Evolutionary conservation across 805 yeast genomes (phyloP), one percentile per base, ranked within the genome.

Genomic region (Brettanomyces nanus): DNA sequence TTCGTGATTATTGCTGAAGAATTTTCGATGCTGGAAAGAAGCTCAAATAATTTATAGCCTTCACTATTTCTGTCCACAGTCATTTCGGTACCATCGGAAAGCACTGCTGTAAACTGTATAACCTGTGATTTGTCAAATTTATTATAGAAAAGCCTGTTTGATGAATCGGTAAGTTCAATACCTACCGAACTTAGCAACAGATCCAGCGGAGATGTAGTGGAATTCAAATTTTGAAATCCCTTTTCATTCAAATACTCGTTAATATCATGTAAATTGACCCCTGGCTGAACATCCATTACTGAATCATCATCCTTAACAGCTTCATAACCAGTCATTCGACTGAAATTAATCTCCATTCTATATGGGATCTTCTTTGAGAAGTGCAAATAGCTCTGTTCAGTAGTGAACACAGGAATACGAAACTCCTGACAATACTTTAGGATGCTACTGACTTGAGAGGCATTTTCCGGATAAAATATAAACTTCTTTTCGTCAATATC

Each of bases 51-150:
- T 6, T 35, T 31, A 15, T 31, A 28, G 14, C 31, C 35, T 7
- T 31, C 17, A n/a, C 13, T n/a, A 29, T 31, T 26, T 9, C 41
- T 39, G 1, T 22, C 22, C 11, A 45, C 36, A 1, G 22, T 34
- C 6, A 47, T 5, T 11, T 48, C 35, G 6, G 45, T 40, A 6
- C 62, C 62, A 41, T 53, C 59, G 11, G 61, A 55, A 20, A 57
- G 42, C 6, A 56, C 58, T 23, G 44, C 48, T 7, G 48, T 52
- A 17, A 49, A 29, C 19, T 36, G 42, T 19, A 29, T 29, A 3
- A 56, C 40, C 4, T 31, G 27, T 2, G 23, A 11, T 3, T 36
- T 35, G 15, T 45, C 41, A 35, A 46, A 39, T 7, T 36, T 33
- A 21, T 40, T 43, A 18, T 33, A 25, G n/a, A 45, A 21, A 26